Evolutionary conservation across 2,329 filamentous ascomycete genomes (phyloP).

Genomic region (Dactylellina haptotyla): DNA sequence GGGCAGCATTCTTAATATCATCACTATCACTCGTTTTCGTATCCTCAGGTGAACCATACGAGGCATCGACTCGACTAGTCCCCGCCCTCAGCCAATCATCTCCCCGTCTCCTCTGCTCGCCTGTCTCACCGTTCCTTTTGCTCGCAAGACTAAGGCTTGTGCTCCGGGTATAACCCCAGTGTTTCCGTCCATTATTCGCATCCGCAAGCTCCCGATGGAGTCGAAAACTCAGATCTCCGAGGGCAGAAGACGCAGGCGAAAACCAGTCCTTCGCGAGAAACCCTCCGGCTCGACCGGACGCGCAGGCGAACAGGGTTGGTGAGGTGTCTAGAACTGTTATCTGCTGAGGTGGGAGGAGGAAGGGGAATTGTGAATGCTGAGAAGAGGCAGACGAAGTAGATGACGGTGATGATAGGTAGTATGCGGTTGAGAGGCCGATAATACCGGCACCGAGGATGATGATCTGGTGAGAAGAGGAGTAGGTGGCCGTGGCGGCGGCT

Average conservation of each 20-base stretch:
- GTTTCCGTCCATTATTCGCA: constrained; percentile 68
- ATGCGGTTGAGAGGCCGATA: constrained; percentile 76
- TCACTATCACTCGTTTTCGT: constrained; percentile 62
- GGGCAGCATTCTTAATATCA: constrained; percentile 67
- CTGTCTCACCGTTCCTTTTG: constrained; percentile 60
- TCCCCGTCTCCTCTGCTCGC: constrained; percentile 63
- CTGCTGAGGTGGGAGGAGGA: constrained; percentile 60
- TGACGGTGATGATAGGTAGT: constrained; percentile 69
- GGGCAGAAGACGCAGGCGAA: constrained; percentile 66
- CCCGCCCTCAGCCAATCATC: constrained; percentile 75
- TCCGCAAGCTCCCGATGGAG: constrained; percentile 74
- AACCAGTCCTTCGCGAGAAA: constrained; percentile 82
- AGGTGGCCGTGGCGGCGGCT: not conserved
- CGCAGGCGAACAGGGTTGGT: constrained; percentile 73
- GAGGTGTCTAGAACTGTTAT: constrained; percentile 71
- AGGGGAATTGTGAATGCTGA: constrained; percentile 59
- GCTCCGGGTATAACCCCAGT: constrained; percentile 68
- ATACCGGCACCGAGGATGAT: constrained; percentile 77
- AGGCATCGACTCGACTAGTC: constrained; percentile 70
- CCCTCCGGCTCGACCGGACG: constrained; percentile 78
- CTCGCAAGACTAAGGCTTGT: constrained; percentile 69
- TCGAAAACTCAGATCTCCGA: constrained; percentile 75
- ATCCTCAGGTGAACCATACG: constrained; percentile 59
- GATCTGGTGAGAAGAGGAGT: constrained; percentile 60
- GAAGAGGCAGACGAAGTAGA: constrained; percentile 59